phyloP scores from a whole-genome alignment of 208 protist species.

The Crithidia bombi region DNA sequence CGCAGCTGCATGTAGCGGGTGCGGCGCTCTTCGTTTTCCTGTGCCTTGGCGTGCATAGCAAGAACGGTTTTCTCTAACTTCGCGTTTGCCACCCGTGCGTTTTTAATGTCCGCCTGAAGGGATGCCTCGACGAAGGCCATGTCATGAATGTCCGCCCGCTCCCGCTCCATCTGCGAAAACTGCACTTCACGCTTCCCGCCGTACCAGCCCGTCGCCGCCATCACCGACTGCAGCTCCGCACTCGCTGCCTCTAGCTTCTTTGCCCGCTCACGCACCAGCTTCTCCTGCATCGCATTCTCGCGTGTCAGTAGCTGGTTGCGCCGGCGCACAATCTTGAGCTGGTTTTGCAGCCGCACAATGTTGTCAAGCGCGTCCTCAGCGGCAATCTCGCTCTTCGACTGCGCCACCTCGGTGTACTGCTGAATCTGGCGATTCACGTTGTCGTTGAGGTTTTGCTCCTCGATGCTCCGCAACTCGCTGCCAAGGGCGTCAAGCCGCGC shows the following conservation, averaged over 20 bases:
- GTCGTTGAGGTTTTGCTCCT: slow-evolving; percentile 77
- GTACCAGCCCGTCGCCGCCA: slow-evolving; percentile 76
- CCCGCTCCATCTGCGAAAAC: slow-evolving; percentile 39
- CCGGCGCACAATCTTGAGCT: slow-evolving; percentile 81
- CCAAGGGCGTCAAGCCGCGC: slow-evolving; percentile 60
- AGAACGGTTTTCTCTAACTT: slow-evolving; percentile 70
- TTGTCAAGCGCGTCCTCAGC: slow-evolving; percentile 87
- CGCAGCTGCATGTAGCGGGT: slow-evolving; percentile 57
- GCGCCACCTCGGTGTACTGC: slow-evolving; percentile 51
- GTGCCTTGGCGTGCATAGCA: slow-evolving; percentile 51
- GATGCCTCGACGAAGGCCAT: slow-evolving; percentile 67
- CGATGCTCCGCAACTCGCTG: slow-evolving; percentile 43
- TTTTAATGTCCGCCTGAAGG: slow-evolving; percentile 69
- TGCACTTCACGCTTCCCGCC: slow-evolving; percentile 46
- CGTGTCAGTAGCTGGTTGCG: slow-evolving; percentile 76
- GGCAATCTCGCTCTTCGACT: slow-evolving; percentile 59
- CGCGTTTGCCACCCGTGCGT: slow-evolving; percentile 54
- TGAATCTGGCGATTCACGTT: slow-evolving; percentile 69
- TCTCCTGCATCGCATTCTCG: slow-evolving; percentile 77
- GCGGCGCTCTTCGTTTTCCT: slow-evolving; percentile 51
- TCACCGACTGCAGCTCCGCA: slow-evolving; percentile 52
- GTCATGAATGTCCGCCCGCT: slow-evolving; percentile 51
- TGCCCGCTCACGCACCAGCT: slow-evolving; percentile 56
- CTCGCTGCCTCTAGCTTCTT: slow-evolving; percentile 53
- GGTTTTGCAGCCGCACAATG: slow-evolving; percentile 85